phyloP scores from a whole-genome alignment of 163 green algal species.

The Scenedesmus sp. region DNA sequence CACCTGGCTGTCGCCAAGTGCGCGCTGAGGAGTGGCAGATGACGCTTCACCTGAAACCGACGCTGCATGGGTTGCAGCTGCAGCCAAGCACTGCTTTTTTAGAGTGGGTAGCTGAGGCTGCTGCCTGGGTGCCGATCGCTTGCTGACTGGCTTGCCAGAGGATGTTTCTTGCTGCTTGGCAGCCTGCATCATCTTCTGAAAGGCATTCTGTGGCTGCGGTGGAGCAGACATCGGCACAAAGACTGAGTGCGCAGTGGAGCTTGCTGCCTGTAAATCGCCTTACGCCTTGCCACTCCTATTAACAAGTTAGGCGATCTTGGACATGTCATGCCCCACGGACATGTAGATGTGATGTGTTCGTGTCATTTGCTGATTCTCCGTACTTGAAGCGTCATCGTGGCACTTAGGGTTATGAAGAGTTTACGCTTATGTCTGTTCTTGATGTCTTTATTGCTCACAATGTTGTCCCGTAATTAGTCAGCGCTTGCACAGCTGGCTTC shows the following conservation, averaged over 20 bases:
- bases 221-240: not conserved
- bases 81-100: not conserved
- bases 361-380: not conserved
- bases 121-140: constrained; percentile 8
- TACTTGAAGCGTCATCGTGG: not conserved
- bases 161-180: constrained; percentile 24
- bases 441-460: not conserved
- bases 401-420: not conserved
- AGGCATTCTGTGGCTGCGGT: constrained; percentile 5
- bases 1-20: not conserved
- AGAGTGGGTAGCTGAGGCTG: not conserved
- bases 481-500: not conserved
- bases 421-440: not conserved
- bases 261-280: not conserved
- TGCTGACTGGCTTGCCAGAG: not conserved
- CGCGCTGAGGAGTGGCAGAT: not conserved
- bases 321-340: too few species aligned
- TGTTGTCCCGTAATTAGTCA: not conserved
- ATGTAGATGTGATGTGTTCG: not conserved
- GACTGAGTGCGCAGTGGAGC: not conserved
- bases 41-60: not conserved
- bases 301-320: not conserved
- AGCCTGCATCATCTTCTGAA: constrained; percentile 19
- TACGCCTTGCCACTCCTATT: not conserved
- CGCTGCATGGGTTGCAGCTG: not conserved